These are phyloP conservation scores for Paramecium sonneborni DNA, from an alignment of 73 alveolate species.

Conservation along the genomic window DNA sequence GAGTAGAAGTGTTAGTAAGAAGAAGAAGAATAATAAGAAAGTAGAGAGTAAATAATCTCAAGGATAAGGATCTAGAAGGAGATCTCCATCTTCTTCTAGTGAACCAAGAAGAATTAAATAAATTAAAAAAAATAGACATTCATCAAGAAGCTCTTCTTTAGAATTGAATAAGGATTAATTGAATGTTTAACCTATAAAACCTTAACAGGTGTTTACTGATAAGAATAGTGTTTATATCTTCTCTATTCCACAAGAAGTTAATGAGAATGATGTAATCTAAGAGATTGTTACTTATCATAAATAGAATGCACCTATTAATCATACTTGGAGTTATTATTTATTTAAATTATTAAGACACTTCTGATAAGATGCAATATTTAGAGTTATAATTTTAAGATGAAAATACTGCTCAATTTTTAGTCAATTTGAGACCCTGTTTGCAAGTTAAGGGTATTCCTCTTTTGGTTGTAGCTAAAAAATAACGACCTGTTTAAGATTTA, in stretches of 20 bases:
- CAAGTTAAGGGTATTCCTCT: conserved; percentile 48
- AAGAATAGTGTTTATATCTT: conserved; percentile 28
- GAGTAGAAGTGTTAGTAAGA: conserved; percentile 23
- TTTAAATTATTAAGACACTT: background rate
- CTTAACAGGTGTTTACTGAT: conserved; percentile 4
- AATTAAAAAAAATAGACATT: background rate
- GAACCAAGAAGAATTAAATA: background rate
- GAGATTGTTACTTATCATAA: conserved; percentile 40
- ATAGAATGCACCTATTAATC: background rate
- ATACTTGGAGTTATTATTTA: conserved; percentile 11
- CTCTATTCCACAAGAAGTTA: conserved; percentile 28
- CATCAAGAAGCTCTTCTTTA: background rate
- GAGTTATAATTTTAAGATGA: conserved; percentile 28
- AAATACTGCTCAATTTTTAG: conserved; percentile 2
- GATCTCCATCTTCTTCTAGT: conserved; percentile 15
- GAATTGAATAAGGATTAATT: background rate
- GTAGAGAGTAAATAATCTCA: background rate
- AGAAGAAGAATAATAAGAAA: background rate
- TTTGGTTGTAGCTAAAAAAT: conserved; percentile 21
- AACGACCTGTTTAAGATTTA: conserved; percentile 40
- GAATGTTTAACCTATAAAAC: conserved; percentile 9
- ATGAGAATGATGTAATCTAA: background rate
- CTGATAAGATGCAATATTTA: conserved; percentile 44
- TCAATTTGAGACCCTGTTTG: conserved; percentile 42
- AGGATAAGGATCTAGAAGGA: background rate